Conservation (phyloP, 805 yeast species). For the Kockiozyma suomiensis region DNA sequence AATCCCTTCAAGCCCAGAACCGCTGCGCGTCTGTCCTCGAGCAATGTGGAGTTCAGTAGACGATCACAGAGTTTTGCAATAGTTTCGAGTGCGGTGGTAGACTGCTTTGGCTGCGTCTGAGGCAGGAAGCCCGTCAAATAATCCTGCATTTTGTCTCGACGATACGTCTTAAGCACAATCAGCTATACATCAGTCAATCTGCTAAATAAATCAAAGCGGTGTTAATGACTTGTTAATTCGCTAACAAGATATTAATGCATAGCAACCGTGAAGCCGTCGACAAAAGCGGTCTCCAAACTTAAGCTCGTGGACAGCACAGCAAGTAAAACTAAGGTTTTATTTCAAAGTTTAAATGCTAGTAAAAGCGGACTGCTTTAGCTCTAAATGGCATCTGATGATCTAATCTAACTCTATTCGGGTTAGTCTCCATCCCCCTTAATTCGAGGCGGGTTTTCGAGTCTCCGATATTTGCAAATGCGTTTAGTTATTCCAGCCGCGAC, state of each 20-base stretch:
- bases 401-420: background rate
- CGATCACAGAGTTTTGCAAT: slow-evolving; percentile 89
- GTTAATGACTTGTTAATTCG: too few relatives aligned
- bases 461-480: background rate
- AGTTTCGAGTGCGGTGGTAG: slow-evolving; percentile 68
- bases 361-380: background rate
- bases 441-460: slow-evolving; percentile 1
- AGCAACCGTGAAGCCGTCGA: background rate
- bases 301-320: slow-evolving; percentile 1
- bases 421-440: background rate
- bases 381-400: background rate
- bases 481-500: background rate
- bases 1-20: slow-evolving; percentile 86
- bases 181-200: slow-evolving; percentile 1
- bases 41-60: slow-evolving; percentile 73
- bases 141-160: slow-evolving; percentile 28
- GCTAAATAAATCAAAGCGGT: too few relatives aligned
- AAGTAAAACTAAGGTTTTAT: background rate
- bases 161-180: background rate
- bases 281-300: background rate
- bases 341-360: background rate
- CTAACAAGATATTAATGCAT: background rate
- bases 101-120: slow-evolving; percentile 53
- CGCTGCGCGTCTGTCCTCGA: slow-evolving; percentile 89
- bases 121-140: slow-evolving; percentile 44